Evolutionary conservation across 2,329 filamentous ascomycete genomes (phyloP), one percentile per base, ranked within the genome.

Genomic region (Penicillium hesseltinei): DNA sequence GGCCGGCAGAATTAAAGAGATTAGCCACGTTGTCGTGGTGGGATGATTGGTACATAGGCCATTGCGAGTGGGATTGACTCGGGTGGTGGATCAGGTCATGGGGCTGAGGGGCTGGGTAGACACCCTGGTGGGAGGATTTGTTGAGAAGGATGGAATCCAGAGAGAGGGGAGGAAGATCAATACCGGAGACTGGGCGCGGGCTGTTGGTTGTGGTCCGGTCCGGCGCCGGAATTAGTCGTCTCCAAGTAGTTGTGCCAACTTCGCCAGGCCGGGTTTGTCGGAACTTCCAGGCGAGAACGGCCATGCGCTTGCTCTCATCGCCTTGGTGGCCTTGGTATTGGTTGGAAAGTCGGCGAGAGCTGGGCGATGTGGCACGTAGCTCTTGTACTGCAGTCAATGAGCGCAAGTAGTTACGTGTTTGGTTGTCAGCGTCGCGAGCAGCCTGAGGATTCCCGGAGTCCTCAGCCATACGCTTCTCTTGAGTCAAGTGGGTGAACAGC

Each of bases 251-350:
- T 2, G 72, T 76, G 31, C 76, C 77, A 25, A 73, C 72, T 55
- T 77, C 71, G 7, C 69, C 69, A 17, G 69, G 66, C 7, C 69
- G 65, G n/a, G 75, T 76, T 61, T 78, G 73, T 7, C 74, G 74
- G 64, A 80, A 80, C 51, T 75, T 77, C 78, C 78, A 80, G 19
- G 78, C 69, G 15, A 80, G 58, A 44, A 80, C 71, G 2, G 76
- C 76, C 68, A 78, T 74, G 27, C 74, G 68, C 60, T 75, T 73
- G 42, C 70, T 69, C 44, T 73, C 67, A 19, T 68, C 67, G 13
- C 58, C 61, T 2, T 65, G 47, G n/a, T 66, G 63, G 10, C 59
- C 54, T 36, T 63, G 60, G 54, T 68, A 70, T 33, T 66, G 66
- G 40, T 63, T 69, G 1, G 71, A 67, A 11, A 70, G 56, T 9